These are phyloP conservation scores for Leccinum cinnamomeum DNA, from an alignment of 1,284 basidiomycete species.

Conservation along the genomic window DNA sequence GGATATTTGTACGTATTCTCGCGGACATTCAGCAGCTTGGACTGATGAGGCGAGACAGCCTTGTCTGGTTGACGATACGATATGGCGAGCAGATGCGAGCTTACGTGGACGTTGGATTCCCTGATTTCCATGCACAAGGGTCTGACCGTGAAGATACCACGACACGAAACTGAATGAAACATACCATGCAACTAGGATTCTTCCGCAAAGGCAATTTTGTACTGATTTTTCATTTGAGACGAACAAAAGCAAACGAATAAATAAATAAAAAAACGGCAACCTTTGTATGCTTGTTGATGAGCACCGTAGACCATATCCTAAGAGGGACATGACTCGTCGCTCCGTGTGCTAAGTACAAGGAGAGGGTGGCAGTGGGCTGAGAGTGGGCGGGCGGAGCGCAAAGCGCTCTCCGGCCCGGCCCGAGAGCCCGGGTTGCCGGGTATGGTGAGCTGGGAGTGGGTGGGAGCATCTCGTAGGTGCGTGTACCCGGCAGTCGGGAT, in stretches of 20 bases:
- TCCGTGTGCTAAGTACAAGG: too few species aligned
- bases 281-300: not conserved
- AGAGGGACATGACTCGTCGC: not conserved
- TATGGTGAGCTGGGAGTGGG: too few species aligned
- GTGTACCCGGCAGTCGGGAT: too few species aligned
- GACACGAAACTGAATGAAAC: not conserved
- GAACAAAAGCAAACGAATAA: not conserved
- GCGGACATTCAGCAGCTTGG: not conserved
- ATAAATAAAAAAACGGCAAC: not conserved
- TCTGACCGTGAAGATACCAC: not conserved
- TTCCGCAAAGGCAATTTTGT: not conserved
- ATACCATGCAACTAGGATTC: not conserved
- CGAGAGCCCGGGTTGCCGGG: too few species aligned
- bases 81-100: constrained; percentile 25
- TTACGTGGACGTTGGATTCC: not conserved
- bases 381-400: too few species aligned
- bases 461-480: too few species aligned
- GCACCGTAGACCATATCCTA: not conserved
- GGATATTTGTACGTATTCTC: constrained; percentile 43
- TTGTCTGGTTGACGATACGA: constrained; percentile 43
- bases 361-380: too few species aligned
- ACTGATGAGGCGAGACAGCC: constrained; percentile 27
- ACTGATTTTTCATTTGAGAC: not conserved
- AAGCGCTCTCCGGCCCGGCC: too few species aligned
- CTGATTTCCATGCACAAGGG: not conserved